phyloP scores from a whole-genome alignment of 2,329 filamentous ascomycete species.

The Colletotrichum tabaci region DNA sequence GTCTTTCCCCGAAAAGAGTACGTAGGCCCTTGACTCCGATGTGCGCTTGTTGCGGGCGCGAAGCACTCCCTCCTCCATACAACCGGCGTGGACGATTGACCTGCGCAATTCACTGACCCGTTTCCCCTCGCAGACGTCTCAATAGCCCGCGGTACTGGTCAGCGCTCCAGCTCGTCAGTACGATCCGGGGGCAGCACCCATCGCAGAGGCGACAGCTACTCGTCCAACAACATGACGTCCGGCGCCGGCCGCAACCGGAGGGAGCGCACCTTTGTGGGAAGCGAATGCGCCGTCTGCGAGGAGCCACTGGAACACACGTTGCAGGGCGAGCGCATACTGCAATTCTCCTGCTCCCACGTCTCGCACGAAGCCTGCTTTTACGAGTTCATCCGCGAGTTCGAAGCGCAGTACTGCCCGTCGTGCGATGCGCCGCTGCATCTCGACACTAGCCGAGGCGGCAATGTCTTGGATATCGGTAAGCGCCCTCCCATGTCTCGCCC shows the following conservation, averaged over 20 bases:
- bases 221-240: conserved; percentile 56
- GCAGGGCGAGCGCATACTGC: conserved; percentile 91
- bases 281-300: conserved; percentile 95
- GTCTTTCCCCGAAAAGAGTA: conserved; percentile 60
- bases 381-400: conserved; percentile 95
- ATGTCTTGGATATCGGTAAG: conserved; percentile 91
- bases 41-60: not conserved
- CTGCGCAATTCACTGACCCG: conserved; percentile 24
- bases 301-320: conserved; percentile 96
- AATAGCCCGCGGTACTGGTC: conserved; percentile 47
- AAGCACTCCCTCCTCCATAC: not conserved
- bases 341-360: conserved; percentile 97
- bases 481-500: conserved; percentile 4
- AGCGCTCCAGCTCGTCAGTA: conserved; percentile 53
- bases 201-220: conserved; percentile 53
- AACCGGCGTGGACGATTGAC: not conserved
- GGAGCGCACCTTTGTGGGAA: conserved; percentile 95
- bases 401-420: conserved; percentile 93
- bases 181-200: conserved; percentile 52
- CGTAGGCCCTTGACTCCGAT: conserved; percentile 43
- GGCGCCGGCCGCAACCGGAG: conserved; percentile 81
- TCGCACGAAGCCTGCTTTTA: conserved; percentile 99
- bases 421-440: conserved; percentile 93
- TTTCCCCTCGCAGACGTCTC: conserved; percentile 46
- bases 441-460: conserved; percentile 93